phyloP scores from a whole-genome alignment of 176 grass and related monocot species.

The Microstegium vimineum region DNA sequence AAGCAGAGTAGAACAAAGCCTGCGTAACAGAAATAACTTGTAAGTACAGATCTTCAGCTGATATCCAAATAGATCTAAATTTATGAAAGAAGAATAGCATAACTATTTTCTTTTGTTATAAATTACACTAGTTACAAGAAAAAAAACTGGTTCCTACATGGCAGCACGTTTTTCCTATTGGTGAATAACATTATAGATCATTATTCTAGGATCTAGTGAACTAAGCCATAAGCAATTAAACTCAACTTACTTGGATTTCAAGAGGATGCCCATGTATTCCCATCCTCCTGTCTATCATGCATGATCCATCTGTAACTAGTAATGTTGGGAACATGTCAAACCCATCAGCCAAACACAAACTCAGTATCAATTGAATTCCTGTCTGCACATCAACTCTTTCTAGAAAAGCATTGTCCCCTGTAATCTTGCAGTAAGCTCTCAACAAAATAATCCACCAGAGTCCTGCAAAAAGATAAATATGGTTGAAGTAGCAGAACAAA shows the following conservation, averaged over 20 bases:
- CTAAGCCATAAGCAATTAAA: background rate
- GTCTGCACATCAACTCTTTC: constrained; percentile 85
- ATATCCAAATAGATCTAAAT: background rate
- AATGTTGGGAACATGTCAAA: constrained; percentile 88
- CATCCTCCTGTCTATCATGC: constrained; percentile 90
- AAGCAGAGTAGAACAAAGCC: constrained; percentile 78
- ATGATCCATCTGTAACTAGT: constrained; percentile 80
- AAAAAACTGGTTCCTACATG: background rate
- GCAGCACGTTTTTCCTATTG: background rate
- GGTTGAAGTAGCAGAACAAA: constrained; percentile 8
- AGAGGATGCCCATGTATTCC: constrained; percentile 91
- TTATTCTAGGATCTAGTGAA: background rate
- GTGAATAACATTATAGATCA: background rate
- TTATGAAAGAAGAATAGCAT: background rate
- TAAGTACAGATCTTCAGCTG: constrained; percentile 5
- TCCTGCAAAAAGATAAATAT: constrained; percentile 38
- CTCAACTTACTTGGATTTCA: constrained; percentile 69
- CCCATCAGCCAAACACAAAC: constrained; percentile 74
- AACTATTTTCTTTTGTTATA: background rate
- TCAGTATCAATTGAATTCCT: constrained; percentile 71
- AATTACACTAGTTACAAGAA: background rate
- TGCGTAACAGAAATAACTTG: constrained; percentile 21
- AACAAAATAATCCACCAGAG: constrained; percentile 90
- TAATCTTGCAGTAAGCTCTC: constrained; percentile 85
- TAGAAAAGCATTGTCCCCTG: constrained; percentile 57